A percentile compares a stretch with the other conserved stretches of the same genome.
Evolutionary conservation across 73 alveolate species (phyloP).

Genomic region (Tetrahymena thermophila): DNA sequence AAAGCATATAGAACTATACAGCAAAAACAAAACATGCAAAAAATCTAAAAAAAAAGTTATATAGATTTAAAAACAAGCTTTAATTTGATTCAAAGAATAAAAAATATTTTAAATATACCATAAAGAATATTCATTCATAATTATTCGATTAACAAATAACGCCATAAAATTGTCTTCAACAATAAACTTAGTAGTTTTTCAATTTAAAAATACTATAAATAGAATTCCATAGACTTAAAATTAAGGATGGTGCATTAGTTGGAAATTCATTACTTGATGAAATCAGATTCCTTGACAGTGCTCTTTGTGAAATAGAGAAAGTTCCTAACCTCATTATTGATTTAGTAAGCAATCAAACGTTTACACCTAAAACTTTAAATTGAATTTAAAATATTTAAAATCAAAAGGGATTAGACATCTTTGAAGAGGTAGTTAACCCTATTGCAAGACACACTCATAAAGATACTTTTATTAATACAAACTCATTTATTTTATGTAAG

Average conservation of each 20-base stretch:
- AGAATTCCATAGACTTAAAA: not conserved
- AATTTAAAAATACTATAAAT: not conserved
- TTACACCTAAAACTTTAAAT: not conserved
- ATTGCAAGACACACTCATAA: not conserved
- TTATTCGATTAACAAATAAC: too few relatives aligned
- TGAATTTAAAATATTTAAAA: not conserved
- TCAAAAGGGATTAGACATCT: not conserved
- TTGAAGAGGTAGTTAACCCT: not conserved
- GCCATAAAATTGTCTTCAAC: not conserved
- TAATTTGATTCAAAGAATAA: too few relatives aligned
- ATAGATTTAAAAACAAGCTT: too few relatives aligned
- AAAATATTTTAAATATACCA: not conserved
- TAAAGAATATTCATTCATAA: too few relatives aligned
- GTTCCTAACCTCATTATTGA: slow-evolving; percentile 37
- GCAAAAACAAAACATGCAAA: not conserved
- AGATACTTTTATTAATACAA: not conserved
- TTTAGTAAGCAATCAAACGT: slow-evolving; percentile 7
- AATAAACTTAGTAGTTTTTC: too few relatives aligned
- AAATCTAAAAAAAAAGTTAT: too few relatives aligned
- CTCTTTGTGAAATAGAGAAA: slow-evolving; percentile 34
- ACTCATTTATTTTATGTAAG: not conserved
- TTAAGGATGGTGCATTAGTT: not conserved
- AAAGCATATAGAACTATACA: not conserved
- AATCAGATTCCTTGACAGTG: slow-evolving; percentile 28
- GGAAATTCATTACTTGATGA: slow-evolving; percentile 34